Percentiles rank a stretch among this genome's conserved stretches.
Evolutionary conservation across 129 eudicot species (phyloP).

Genomic region (Lactuca saligna): DNA sequence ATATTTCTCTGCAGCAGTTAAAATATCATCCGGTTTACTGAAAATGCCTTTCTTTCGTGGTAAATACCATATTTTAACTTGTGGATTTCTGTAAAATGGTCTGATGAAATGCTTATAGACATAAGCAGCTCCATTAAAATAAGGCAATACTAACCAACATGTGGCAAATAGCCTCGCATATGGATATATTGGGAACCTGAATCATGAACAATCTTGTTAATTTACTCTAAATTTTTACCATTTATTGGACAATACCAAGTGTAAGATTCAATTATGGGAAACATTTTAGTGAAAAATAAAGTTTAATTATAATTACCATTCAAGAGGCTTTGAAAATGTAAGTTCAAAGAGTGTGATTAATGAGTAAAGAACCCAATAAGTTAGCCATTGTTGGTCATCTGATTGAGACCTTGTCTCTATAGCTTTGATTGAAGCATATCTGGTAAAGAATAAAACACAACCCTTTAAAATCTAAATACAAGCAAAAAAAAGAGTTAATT

Average conservation of each 20-base stretch:
- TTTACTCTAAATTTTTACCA: neutral
- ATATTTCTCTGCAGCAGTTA: constrained; percentile 81
- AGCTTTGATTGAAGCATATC: constrained; percentile 82
- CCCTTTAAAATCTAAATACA: neutral
- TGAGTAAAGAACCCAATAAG: constrained; percentile 93
- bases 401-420: constrained; percentile 69
- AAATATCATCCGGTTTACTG: constrained; percentile 61
- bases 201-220: constrained; percentile 14
- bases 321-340: constrained; percentile 71
- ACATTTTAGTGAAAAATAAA: neutral
- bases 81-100: constrained; percentile 78
- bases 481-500: no score
- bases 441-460: constrained; percentile 23
- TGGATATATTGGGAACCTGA: constrained; percentile 91
- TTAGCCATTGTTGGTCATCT: constrained; percentile 93
- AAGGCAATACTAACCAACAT: constrained; percentile 88
- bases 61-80: constrained; percentile 65
- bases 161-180: constrained; percentile 66
- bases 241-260: no score
- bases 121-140: constrained; percentile 87
- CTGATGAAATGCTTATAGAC: constrained; percentile 73
- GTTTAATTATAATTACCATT: constrained; percentile 52
- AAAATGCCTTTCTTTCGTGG: constrained; percentile 60
- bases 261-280: neutral
- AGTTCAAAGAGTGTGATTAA: constrained; percentile 83